These are phyloP conservation scores for Penicillium argentinense DNA, from an alignment of 495 filamentous ascomycete species.

Conservation along the genomic window DNA sequence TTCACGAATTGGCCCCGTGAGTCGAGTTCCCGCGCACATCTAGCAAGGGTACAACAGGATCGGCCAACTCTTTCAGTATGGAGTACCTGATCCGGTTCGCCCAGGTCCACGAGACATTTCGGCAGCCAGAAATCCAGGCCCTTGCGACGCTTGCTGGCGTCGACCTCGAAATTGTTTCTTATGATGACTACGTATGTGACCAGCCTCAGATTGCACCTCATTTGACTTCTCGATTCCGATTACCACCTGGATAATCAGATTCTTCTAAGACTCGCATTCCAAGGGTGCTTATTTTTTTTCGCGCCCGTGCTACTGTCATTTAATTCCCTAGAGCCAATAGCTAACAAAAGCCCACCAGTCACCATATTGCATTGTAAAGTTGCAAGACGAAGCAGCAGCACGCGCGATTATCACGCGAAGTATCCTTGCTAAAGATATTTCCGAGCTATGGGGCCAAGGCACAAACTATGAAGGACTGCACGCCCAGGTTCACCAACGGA, in stretches of 20 bases:
- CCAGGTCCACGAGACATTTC: conserved; percentile 88
- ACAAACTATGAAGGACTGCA: conserved; percentile 68
- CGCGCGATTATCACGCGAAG: conserved; percentile 66
- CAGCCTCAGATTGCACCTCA: conserved; percentile 2
- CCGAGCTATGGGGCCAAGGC: conserved; percentile 85
- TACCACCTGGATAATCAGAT: no score
- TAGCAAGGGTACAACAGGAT: neutral
- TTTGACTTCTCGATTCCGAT: no score
- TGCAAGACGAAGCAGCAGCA: conserved; percentile 66
- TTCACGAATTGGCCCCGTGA: neutral
- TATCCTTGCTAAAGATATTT: conserved; percentile 77
- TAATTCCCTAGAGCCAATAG: neutral
- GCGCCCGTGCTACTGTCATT: neutral
- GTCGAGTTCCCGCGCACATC: neutral
- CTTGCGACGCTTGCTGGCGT: conserved; percentile 69
- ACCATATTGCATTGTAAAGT: conserved; percentile 77
- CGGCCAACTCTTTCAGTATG: conserved; percentile 36
- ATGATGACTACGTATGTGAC: conserved; percentile 66
- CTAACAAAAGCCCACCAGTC: conserved; percentile 54
- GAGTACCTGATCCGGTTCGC: conserved; percentile 89
- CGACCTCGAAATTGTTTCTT: conserved; percentile 68
- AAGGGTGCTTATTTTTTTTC: neutral
- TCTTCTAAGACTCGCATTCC: neutral
- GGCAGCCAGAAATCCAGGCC: conserved; percentile 80
- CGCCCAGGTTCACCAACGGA: conserved; percentile 54